Conservation (phyloP, 768 basidiomycete species). For the Suillus subaureus region DNA sequence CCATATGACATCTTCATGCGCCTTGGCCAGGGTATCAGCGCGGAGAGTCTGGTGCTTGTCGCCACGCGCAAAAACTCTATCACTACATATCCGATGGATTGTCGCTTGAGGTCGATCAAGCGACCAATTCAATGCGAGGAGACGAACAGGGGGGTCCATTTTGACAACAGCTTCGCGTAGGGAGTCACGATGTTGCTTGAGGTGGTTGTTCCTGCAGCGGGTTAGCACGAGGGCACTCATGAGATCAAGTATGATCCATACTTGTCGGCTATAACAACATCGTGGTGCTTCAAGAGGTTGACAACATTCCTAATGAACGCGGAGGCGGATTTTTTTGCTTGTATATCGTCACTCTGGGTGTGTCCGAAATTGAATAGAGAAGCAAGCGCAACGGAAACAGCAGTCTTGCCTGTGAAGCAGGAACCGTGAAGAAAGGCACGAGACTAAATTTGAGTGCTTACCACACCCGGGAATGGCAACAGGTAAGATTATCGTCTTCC, state of each 20-base stretch:
- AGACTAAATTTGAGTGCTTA: slow-evolving; percentile 38
- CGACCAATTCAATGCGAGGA: not conserved
- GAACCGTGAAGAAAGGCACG: not conserved
- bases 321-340: slow-evolving; percentile 70
- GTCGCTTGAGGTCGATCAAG: slow-evolving; percentile 19
- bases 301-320: slow-evolving; percentile 50
- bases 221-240: not conserved
- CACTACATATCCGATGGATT: slow-evolving; percentile 74
- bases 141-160: slow-evolving; percentile 36
- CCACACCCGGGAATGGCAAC: slow-evolving; percentile 93
- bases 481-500: slow-evolving; percentile 85
- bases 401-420: slow-evolving; percentile 72
- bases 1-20: slow-evolving; percentile 84
- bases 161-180: slow-evolving; percentile 58
- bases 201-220: slow-evolving; percentile 82
- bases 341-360: slow-evolving; percentile 91
- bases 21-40: slow-evolving; percentile 49
- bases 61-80: slow-evolving; percentile 76
- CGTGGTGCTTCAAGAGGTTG: slow-evolving; percentile 48
- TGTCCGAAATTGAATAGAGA: slow-evolving; percentile 87
- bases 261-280: slow-evolving; percentile 95
- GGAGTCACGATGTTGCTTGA: slow-evolving; percentile 71
- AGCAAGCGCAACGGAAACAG: slow-evolving; percentile 75
- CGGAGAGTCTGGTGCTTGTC: slow-evolving; percentile 84
- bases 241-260: slow-evolving; percentile 34